Percentiles rank a stretch among this genome's conserved stretches.
These are phyloP conservation scores for Zea luxurians DNA, from an alignment of 176 grass and related monocot genomes.

Conservation along the genomic window DNA sequence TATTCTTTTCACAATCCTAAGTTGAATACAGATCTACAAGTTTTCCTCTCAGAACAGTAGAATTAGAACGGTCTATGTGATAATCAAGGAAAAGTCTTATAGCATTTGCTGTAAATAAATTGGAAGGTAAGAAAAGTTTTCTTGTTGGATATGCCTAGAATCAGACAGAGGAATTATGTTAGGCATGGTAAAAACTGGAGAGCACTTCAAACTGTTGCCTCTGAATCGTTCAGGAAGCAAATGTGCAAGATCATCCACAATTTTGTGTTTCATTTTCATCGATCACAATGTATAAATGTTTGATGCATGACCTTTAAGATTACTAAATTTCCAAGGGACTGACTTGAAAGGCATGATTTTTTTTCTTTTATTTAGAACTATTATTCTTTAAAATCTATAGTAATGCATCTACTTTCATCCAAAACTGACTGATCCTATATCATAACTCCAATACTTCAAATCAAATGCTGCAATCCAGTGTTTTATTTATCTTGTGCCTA, in stretches of 20 bases:
- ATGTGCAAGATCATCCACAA: neutral
- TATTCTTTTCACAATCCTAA: constrained; percentile 17
- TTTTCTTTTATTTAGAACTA: neutral
- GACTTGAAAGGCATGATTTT: neutral
- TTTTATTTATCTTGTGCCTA: neutral
- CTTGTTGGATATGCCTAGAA: constrained; percentile 20
- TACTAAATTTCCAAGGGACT: neutral
- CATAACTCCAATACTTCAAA: neutral
- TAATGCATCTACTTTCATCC: neutral
- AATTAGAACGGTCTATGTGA: constrained; percentile 12
- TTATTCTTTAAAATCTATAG: neutral
- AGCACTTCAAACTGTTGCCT: neutral
- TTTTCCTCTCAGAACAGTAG: constrained; percentile 14
- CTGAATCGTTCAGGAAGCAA: neutral
- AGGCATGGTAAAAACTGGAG: neutral
- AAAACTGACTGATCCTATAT: neutral
- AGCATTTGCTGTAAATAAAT: neutral
- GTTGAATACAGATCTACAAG: constrained; percentile 16
- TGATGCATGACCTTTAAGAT: neutral
- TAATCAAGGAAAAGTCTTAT: constrained; percentile 13
- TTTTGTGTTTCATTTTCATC: neutral
- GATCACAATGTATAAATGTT: neutral
- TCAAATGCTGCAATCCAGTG: neutral
- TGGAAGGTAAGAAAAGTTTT: neutral
- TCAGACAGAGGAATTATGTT: neutral